These are phyloP conservation scores for Penicillium soppii DNA, from an alignment of 495 filamentous ascomycete species.

Conservation along the genomic window DNA sequence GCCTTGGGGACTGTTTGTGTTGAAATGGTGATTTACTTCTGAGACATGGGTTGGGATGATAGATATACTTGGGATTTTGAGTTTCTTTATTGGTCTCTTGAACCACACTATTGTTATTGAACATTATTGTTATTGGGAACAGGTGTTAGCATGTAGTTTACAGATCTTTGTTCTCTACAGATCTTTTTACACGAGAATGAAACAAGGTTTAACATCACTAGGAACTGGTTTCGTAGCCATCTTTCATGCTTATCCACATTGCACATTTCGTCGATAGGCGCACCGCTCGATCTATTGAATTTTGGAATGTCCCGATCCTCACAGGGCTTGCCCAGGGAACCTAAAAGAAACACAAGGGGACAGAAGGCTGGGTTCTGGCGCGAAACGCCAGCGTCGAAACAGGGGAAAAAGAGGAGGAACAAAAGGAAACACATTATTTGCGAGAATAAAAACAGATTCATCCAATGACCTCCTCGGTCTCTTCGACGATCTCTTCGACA, in stretches of 20 bases:
- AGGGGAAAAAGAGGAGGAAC: conserved; percentile 22
- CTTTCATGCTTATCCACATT: conserved; percentile 39
- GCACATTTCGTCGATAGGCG: conserved; percentile 28
- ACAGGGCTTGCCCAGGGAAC: conserved; percentile 13
- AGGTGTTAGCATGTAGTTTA: not conserved
- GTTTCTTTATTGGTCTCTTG: no score
- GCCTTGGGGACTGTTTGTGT: conserved; percentile 12
- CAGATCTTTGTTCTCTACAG: not conserved
- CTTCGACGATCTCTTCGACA: conserved; percentile 91
- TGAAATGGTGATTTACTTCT: conserved; percentile 6
- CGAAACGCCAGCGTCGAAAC: conserved; percentile 26
- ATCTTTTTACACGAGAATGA: no score
- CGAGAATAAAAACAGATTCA: conserved; percentile 30
- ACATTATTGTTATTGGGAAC: no score
- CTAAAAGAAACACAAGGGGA: conserved; percentile 25
- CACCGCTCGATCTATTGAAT: conserved; percentile 31
- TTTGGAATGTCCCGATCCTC: conserved; percentile 30
- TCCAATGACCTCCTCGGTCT: conserved; percentile 78
- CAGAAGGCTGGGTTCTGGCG: conserved; percentile 23
- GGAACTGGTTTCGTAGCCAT: conserved; percentile 30
- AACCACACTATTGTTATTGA: no score
- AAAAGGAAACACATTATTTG: conserved; percentile 43
- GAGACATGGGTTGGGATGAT: not conserved
- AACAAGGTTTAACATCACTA: conserved; percentile 8
- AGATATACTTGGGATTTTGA: no score